Conservation (phyloP, 768 basidiomycete species). For the Exidia glandulosa region DNA sequence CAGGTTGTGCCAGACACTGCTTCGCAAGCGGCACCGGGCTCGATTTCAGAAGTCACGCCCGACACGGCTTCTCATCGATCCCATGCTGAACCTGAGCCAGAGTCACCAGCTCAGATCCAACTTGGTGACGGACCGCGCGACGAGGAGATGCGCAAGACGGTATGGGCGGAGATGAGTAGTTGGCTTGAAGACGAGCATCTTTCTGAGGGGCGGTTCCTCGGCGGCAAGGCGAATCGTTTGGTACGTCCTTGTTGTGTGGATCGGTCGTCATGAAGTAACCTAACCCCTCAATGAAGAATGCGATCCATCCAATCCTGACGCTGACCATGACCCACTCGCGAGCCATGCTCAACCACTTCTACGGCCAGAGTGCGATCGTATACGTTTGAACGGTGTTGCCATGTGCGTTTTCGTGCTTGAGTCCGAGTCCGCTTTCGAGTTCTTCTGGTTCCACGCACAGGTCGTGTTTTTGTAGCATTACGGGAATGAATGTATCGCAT, state of each 20-base stretch:
- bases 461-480: no score
- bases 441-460: no score
- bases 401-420: no score
- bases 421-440: no score
- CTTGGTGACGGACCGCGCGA: constrained; percentile 8
- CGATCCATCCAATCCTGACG: constrained; percentile 72
- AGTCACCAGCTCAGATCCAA: neutral
- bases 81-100: neutral
- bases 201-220: constrained; percentile 42
- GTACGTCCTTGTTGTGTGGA: constrained; percentile 27
- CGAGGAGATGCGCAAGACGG: constrained; percentile 27
- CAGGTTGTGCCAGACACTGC: constrained; percentile 8
- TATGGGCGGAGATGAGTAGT: constrained; percentile 44
- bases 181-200: constrained; percentile 53
- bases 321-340: constrained; percentile 58
- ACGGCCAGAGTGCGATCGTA: constrained; percentile 33
- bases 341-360: constrained; percentile 62
- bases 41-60: neutral
- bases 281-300: constrained; percentile 42
- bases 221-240: constrained; percentile 50
- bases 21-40: constrained; percentile 2
- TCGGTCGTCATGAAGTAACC: neutral
- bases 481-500: no score
- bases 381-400: no score
- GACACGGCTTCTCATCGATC: neutral